These are phyloP conservation scores for Azolla pinnata DNA, from an alignment of 75 land plant genomes.

Conservation along the genomic window DNA sequence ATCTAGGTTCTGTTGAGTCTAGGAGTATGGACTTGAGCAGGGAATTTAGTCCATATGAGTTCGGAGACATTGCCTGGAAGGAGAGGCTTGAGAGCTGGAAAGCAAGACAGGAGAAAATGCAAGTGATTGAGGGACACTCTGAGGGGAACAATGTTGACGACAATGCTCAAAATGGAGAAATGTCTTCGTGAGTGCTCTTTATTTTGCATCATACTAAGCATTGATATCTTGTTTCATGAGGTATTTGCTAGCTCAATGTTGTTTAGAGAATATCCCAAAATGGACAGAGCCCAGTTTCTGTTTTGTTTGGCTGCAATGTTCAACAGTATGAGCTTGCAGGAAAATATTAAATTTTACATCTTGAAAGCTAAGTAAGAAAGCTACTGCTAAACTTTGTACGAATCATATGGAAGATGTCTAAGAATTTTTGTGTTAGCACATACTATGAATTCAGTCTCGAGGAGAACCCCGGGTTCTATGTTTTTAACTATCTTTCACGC, in stretches of 20 bases:
- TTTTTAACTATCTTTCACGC: neutral
- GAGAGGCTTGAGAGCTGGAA: constrained; percentile 87
- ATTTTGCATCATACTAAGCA: constrained; percentile 55
- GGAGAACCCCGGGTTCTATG: too few species aligned
- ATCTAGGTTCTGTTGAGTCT: neutral
- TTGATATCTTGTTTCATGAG: neutral
- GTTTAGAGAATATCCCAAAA: too few species aligned
- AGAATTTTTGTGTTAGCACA: neutral
- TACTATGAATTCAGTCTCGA: neutral
- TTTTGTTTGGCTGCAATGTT: too few species aligned
- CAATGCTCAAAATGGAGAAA: constrained; percentile 76
- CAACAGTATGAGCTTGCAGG: too few species aligned
- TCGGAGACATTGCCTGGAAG: constrained; percentile 83
- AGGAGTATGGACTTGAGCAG: constrained; percentile 12
- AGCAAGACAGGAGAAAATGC: constrained; percentile 65
- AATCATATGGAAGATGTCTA: too few species aligned
- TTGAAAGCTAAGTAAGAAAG: too few species aligned
- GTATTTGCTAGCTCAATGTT: too few species aligned
- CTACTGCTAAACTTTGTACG: too few species aligned
- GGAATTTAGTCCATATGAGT: constrained; percentile 76
- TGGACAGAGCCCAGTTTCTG: too few species aligned
- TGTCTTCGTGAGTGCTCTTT: too few species aligned
- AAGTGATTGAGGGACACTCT: constrained; percentile 36
- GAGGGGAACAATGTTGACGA: constrained; percentile 66
- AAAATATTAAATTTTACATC: too few species aligned